Evolutionary conservation across 73 alveolate genomes (phyloP).

Genomic region (Breviolum minutum): DNA sequence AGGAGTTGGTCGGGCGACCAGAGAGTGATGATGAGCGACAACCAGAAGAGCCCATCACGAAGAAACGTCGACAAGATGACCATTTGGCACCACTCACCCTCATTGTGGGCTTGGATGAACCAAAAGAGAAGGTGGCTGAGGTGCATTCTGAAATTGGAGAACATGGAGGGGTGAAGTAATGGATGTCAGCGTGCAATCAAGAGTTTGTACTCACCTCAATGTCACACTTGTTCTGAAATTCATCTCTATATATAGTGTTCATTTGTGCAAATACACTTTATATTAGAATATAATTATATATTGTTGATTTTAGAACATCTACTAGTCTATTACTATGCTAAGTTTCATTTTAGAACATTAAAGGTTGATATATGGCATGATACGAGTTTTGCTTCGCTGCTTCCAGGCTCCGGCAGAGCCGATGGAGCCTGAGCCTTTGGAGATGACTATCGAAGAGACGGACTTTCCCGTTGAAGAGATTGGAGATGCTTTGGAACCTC

Average conservation of each 20-base stretch:
- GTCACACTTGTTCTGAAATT: too few species aligned
- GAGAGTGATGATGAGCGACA: slow-evolving; percentile 86
- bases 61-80: slow-evolving; percentile 30
- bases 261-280: too few species aligned
- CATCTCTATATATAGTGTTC: too few species aligned
- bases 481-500: slow-evolving; percentile 18
- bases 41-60: slow-evolving; percentile 73
- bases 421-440: neutral
- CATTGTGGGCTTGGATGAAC: slow-evolving; percentile 9
- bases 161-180: neutral
- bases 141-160: neutral
- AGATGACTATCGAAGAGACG: neutral
- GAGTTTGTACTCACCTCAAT: too few species aligned
- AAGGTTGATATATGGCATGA: neutral
- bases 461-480: neutral
- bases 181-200: too few species aligned
- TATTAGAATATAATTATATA: too few species aligned
- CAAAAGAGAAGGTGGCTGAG: neutral
- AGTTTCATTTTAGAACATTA: too few species aligned
- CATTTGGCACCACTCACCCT: slow-evolving; percentile 50
- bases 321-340: too few species aligned
- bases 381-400: too few species aligned
- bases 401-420: neutral
- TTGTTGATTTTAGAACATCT: too few species aligned
- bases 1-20: slow-evolving; percentile 90